phyloP scores from a whole-genome alignment of 306 rosid species.

The Cucumis cinereus region DNA sequence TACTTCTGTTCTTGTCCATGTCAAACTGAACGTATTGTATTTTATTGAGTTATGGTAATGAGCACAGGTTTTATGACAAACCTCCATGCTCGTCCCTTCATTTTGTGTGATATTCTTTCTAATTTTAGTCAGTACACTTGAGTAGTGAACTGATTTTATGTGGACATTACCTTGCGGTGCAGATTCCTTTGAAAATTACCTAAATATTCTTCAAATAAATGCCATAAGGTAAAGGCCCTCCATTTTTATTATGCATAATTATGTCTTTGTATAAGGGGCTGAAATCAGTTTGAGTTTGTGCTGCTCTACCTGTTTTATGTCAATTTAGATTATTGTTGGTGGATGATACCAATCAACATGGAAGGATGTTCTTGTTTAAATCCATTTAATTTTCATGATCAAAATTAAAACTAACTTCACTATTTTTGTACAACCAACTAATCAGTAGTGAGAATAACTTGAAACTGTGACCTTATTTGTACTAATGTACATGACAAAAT shows the following conservation, averaged over 20 bases:
- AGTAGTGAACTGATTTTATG: neutral
- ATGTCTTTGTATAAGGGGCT: too few relatives aligned
- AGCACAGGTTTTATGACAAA: constrained; percentile 3
- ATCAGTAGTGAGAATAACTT: too few relatives aligned
- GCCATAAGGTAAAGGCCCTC: neutral
- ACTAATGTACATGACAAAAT: too few relatives aligned
- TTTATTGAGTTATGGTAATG: constrained; percentile 8
- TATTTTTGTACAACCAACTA: too few relatives aligned
- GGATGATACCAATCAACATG: too few relatives aligned
- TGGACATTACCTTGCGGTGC: neutral
- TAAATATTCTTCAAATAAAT: neutral
- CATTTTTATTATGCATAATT: neutral
- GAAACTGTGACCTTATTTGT: too few relatives aligned
- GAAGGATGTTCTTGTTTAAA: too few relatives aligned
- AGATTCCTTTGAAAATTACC: neutral
- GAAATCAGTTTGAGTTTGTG: too few relatives aligned
- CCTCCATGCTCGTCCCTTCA: neutral
- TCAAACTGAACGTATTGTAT: neutral
- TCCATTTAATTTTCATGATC: too few relatives aligned
- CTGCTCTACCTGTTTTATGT: too few relatives aligned
- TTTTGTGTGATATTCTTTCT: neutral
- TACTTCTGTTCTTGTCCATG: neutral
- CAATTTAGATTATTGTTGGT: too few relatives aligned
- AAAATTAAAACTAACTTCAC: too few relatives aligned
- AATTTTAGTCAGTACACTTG: neutral